A percentile compares a stretch with the other conserved stretches of the same genome.
These are phyloP conservation scores for Leccinum uliginosum DNA, from an alignment of 768 basidiomycete genomes.

Conservation along the genomic window DNA sequence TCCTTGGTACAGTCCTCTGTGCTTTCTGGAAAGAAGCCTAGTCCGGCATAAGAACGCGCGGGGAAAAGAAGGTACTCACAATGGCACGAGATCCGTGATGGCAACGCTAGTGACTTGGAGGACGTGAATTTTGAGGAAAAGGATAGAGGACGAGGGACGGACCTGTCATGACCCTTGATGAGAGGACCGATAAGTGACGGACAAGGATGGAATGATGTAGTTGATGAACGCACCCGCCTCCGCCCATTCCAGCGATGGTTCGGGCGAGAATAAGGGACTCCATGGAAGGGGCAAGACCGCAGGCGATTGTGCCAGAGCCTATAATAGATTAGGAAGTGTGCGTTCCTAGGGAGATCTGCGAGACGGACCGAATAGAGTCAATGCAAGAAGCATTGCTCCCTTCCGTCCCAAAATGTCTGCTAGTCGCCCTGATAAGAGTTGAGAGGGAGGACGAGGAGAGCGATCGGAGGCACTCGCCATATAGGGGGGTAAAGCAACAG, in stretches of 20 bases:
- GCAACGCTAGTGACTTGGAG: constrained; percentile 73
- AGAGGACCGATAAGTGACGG: constrained; percentile 12
- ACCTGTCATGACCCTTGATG: constrained; percentile 80
- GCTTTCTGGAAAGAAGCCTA: constrained; percentile 48
- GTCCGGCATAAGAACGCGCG: neutral
- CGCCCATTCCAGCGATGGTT: constrained; percentile 87
- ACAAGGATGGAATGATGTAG: neutral
- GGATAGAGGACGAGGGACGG: constrained; percentile 9
- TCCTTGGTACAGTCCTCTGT: constrained; percentile 89
- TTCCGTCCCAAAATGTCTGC: constrained; percentile 84
- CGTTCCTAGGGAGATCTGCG: constrained; percentile 13
- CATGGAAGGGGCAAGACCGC: constrained; percentile 88
- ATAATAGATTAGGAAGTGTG: constrained; percentile 18
- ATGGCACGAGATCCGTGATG: constrained; percentile 83
- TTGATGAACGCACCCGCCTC: constrained; percentile 66
- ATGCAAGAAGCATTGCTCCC: constrained; percentile 80
- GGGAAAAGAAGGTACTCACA: constrained; percentile 46
- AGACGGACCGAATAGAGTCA: constrained; percentile 73
- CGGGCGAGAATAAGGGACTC: constrained; percentile 73
- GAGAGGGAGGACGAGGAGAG: constrained; percentile 4
- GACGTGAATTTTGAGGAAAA: constrained; percentile 16
- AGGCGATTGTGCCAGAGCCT: constrained; percentile 82
- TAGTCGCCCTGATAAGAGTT: constrained; percentile 57
- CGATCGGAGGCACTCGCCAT: constrained; percentile 47
- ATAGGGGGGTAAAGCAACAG: constrained; percentile 88